Base-by-base conservation (phyloP, 2,329 filamentous ascomycete species). In the Nannizzia gypsea region DNA sequence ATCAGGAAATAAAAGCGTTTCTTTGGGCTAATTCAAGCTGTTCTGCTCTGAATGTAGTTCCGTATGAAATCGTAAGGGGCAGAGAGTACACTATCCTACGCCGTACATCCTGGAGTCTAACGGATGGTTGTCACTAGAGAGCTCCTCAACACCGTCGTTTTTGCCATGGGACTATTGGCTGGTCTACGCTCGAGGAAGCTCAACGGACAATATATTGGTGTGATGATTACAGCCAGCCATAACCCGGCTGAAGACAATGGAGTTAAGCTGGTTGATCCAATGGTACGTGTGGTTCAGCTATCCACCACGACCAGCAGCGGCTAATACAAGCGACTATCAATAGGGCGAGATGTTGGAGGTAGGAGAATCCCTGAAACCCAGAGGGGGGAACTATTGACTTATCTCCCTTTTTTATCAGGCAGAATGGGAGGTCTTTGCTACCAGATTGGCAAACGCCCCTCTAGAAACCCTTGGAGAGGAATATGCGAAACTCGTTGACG, bases 191-290 rank as follows among this genome's bases (percentile, higher is more conserved):
- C 90, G 65, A 88, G 90, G 72, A 95, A 93, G 76, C 83, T 95
- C 67, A 86, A 87, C 72, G 87, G 90, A 65, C 89, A 95, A 78
- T 87, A 89, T 67, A 95, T 99, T 70, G 93, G 93, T 70, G 87
- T 99, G 66, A 96, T 96, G 90, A 88, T 96, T 73, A 96, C 90
- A 46, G 90, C 90, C 63, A 95, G 89, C 69, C 90, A 96, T 80
- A 96, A 96, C 76, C 89, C 89, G 17, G 87, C 90, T 36, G 81
- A 84, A 67, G 90, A 96, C 76, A 96, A 96, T 73, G 90, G 90
- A 57, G 87, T 96, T 73, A 96, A 96, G 81, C 84, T 99, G 66
- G 90, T 99, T 64, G 93, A 99, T 74, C 93, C 93, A 11, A 88
- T 95, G 86, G 83, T 85, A 70, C 54, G 75, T 56, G 34, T 24